These are phyloP conservation scores for Auriculariales sp. DNA, from an alignment of 768 basidiomycete species.

Conservation along the genomic window DNA sequence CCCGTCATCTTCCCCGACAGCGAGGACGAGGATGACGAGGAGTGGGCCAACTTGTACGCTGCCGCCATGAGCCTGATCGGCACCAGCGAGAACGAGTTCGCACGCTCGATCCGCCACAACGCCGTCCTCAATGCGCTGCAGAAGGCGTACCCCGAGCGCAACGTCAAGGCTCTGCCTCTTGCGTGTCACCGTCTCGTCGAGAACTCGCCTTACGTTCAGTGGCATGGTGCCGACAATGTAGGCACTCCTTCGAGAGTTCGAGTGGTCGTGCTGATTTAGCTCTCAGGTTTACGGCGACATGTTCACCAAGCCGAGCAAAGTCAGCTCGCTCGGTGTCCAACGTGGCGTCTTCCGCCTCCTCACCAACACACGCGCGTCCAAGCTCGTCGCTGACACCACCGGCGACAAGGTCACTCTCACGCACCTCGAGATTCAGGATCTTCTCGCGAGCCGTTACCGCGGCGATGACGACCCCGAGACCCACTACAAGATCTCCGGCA, in stretches of 20 bases:
- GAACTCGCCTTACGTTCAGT: slow-evolving; percentile 11
- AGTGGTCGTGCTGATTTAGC: not conserved
- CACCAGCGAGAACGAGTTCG: slow-evolving; percentile 9
- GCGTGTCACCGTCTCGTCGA: slow-evolving; percentile 11
- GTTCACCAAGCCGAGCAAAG: slow-evolving; percentile 1
- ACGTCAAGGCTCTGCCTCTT: slow-evolving; percentile 11
- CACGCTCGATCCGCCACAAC: slow-evolving; percentile 13
- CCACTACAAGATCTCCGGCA: not conserved
- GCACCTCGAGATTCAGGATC: not conserved
- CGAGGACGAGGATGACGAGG: not conserved
- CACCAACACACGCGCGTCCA: slow-evolving; percentile 10
- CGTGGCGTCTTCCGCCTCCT: slow-evolving; percentile 8
- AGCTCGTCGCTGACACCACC: not conserved
- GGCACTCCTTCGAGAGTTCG: not conserved
- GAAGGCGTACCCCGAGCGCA: slow-evolving; percentile 1
- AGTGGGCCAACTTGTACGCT: slow-evolving; percentile 11
- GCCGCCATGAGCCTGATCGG: slow-evolving; percentile 11
- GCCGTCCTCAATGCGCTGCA: slow-evolving; percentile 10
- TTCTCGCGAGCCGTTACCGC: not conserved
- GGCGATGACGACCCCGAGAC: not conserved
- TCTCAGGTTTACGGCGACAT: slow-evolving; percentile 6
- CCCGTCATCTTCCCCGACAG: slow-evolving; percentile 6
- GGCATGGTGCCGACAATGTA: slow-evolving; percentile 10
- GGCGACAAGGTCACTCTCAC: not conserved
- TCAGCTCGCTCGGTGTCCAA: not conserved